Conservation (phyloP, 345 rosid genomes). For the Leavenworthia alabamica region DNA sequence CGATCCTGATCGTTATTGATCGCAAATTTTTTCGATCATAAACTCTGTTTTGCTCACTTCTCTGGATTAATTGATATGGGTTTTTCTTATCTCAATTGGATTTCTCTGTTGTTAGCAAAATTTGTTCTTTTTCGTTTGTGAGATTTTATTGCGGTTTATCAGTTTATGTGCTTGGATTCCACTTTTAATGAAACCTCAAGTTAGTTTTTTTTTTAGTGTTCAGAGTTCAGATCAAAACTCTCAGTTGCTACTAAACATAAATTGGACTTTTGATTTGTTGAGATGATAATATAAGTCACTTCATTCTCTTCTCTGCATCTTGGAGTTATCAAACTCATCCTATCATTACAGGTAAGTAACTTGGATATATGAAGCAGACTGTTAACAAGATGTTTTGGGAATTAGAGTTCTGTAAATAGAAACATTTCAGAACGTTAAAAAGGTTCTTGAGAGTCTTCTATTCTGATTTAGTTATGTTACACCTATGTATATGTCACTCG, state of each 20-base stretch:
- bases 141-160: neutral
- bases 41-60: neutral
- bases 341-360: slow-evolving; percentile 32
- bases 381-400: slow-evolving; percentile 1
- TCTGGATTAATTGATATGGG: neutral
- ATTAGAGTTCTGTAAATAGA: slow-evolving; percentile 16
- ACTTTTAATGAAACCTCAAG: no score
- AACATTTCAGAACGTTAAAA: slow-evolving; percentile 1
- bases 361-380: slow-evolving; percentile 12
- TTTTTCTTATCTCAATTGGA: slow-evolving; percentile 16
- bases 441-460: neutral
- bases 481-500: neutral
- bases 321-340: neutral
- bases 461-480: no score
- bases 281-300: slow-evolving; percentile 4
- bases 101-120: slow-evolving; percentile 10
- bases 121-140: neutral
- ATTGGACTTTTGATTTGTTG: neutral
- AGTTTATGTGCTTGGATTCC: slow-evolving; percentile 21
- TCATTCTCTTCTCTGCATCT: slow-evolving; percentile 10
- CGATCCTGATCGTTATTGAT: no score
- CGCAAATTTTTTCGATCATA: neutral
- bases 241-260: neutral
- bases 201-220: neutral
- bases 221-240: neutral